A percentile compares a stretch with the other conserved stretches of the same genome.
Conservation (phyloP, 495 filamentous ascomycete species). For the Umbilicaria muhlenbergii region DNA sequence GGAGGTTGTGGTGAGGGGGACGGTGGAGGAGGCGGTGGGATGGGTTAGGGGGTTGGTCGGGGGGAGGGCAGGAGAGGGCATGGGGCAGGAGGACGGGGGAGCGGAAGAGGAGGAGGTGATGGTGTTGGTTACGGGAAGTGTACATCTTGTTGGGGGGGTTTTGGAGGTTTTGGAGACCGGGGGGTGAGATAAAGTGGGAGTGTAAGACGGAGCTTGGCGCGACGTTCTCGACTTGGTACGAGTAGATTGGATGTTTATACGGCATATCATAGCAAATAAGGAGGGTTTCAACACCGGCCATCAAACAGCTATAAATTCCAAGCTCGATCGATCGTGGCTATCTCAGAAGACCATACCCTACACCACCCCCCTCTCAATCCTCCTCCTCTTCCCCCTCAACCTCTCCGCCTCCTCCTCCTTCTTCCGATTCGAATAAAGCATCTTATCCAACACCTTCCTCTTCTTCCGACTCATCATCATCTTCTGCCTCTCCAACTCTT, state of each 20-base stretch:
- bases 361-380: conserved; percentile 52
- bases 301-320: neutral
- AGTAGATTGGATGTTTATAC: too few species aligned
- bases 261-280: neutral
- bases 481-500: conserved; percentile 73
- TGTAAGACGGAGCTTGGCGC: neutral
- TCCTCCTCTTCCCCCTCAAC: conserved; percentile 75
- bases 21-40: conserved; percentile 75
- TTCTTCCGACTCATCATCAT: conserved; percentile 91
- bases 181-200: neutral
- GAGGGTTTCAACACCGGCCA: neutral
- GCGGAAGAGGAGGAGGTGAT: conserved; percentile 25
- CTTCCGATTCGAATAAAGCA: conserved; percentile 77
- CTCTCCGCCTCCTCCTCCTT: conserved; percentile 58
- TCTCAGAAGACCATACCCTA: conserved; percentile 5
- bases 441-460: conserved; percentile 79
- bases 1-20: conserved; percentile 49
- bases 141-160: conserved; percentile 75
- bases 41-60: conserved; percentile 31
- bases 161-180: conserved; percentile 55
- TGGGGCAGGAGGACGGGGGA: conserved; percentile 12
- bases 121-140: conserved; percentile 63
- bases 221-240: too few species aligned
- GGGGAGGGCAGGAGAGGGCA: too few species aligned
- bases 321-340: too few species aligned